Evolutionary conservation across 2,329 filamentous ascomycete species (phyloP), one percentile per base, ranked within the genome.

Genomic region (Leptographium wingfieldii): DNA sequence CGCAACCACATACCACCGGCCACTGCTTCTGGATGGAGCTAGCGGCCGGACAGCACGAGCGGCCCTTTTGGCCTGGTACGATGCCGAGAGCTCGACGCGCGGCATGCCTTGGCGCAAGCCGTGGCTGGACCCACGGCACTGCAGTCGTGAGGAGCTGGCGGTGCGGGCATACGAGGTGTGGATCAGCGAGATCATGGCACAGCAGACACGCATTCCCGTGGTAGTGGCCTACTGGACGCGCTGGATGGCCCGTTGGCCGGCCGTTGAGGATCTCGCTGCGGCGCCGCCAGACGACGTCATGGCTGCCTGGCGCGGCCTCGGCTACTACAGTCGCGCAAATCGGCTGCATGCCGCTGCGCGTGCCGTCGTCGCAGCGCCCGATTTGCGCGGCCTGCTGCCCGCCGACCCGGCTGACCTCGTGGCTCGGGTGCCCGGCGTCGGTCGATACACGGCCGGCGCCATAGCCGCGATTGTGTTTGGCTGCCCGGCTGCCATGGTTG

Each of bases 101-200:
- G 69, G 72, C 14, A 83, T 83, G 80, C 80, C 80, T 2, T 83
- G 80, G 80, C 78, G 83, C 35, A 81, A 83, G 64, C 62, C 74
- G 2, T 86, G 81, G 80, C 72, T 81, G 58, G 70, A 82, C 59
- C 77, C 77, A 11, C 14, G 10, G 12, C 38, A 19, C n/a, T 33
- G 52, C 52, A 5, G 10, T 4, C 56, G 56, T 31, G 27, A 16
- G 3, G 69, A 68, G 3, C 72, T 84, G 12, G 77, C 79, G 61
- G 75, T 72, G 35, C 77, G 83, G 55, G 83, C 82, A 2, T 86
- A 86, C 70, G 77, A 85, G 68, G 82, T 86, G 55, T 85, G 82
- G 80, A 83, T 86, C 67, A 82, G 79, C 66, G 83, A 86, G 71
- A 80, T 85, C 65, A 86, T 86, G 83, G 75, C 85, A 12, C 83